phyloP scores from a whole-genome alignment of 2,329 filamentous ascomycete genomes.

The Ophiobolus disseminans region DNA sequence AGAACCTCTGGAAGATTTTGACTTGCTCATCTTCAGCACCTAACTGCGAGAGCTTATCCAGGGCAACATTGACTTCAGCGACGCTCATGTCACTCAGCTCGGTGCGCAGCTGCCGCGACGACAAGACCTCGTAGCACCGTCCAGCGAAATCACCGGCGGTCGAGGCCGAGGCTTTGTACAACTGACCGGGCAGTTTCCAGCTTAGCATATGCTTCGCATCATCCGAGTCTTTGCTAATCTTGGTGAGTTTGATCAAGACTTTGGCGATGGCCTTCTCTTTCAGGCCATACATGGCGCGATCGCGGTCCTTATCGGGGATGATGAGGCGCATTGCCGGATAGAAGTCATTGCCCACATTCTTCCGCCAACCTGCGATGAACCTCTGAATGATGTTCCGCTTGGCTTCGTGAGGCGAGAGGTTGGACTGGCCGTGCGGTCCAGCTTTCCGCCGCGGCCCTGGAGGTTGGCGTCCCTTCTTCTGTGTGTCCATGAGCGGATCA shows the following conservation, averaged over 20 bases:
- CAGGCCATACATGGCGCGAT: constrained; percentile 89
- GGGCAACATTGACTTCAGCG: constrained; percentile 83
- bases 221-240: constrained; percentile 88
- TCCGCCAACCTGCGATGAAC: constrained; percentile 87
- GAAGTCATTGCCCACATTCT: constrained; percentile 88
- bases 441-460: constrained; percentile 63
- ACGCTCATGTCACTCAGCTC: constrained; percentile 81
- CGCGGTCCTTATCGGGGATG: constrained; percentile 88
- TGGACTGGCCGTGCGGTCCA: constrained; percentile 65
- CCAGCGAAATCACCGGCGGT: constrained; percentile 88
- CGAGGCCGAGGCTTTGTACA: constrained; percentile 54
- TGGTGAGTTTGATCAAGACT: constrained; percentile 88
- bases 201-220: constrained; percentile 85
- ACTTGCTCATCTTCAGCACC: constrained; percentile 84
- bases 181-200: constrained; percentile 86
- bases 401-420: constrained; percentile 75
- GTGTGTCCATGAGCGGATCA: constrained; percentile 79
- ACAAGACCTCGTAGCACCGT: constrained; percentile 84
- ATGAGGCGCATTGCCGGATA: constrained; percentile 93
- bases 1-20: constrained; percentile 82
- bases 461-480: constrained; percentile 68
- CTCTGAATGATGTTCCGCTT: constrained; percentile 81
- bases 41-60: constrained; percentile 78
- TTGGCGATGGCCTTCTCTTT: constrained; percentile 93
- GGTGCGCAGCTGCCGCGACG: constrained; percentile 79